phyloP scores from a whole-genome alignment of 139 green algal genomes.

The Chlamydomonas eustigma region DNA sequence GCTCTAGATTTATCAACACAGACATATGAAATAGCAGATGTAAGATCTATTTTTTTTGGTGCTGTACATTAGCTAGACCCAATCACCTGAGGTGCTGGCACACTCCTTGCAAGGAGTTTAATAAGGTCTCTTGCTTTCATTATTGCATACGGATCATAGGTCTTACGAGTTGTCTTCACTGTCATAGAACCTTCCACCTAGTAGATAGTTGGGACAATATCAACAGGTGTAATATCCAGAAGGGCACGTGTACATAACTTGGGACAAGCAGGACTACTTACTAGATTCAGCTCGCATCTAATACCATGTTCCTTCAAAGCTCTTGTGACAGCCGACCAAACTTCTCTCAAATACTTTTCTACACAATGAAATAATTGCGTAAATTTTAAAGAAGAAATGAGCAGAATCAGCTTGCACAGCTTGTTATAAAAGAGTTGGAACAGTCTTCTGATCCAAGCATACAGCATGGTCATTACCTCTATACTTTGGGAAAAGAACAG shows the following conservation, averaged over 20 bases:
- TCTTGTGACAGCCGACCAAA: slow-evolving; percentile 89
- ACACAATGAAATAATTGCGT: too few relatives aligned
- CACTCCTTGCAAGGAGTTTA: slow-evolving; percentile 93
- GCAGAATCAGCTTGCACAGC: too few relatives aligned
- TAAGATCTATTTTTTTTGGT: too few relatives aligned
- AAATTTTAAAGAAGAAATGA: too few relatives aligned
- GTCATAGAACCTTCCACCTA: slow-evolving; percentile 92
- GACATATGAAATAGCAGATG: too few relatives aligned
- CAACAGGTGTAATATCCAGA: too few relatives aligned
- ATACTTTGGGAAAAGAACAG: slow-evolving; percentile 97
- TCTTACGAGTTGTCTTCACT: slow-evolving; percentile 96
- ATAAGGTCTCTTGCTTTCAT: slow-evolving; percentile 97
- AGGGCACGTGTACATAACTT: not conserved
- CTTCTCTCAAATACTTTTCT: slow-evolving; percentile 97
- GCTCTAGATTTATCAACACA: too few relatives aligned
- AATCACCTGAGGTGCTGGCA: slow-evolving; percentile 72
- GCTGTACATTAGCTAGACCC: too few relatives aligned
- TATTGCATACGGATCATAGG: slow-evolving; percentile 96
- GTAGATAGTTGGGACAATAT: too few relatives aligned
- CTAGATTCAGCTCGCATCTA: slow-evolving; percentile 94
- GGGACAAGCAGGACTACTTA: slow-evolving; percentile 12
- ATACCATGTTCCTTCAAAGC: slow-evolving; percentile 83
- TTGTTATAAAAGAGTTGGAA: too few relatives aligned
- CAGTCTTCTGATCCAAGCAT: too few relatives aligned
- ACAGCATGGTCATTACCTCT: slow-evolving; percentile 56